A percentile compares a stretch with the other conserved stretches of the same genome.
phyloP scores from a whole-genome alignment of 441 rosid species.

The Caryocar brasiliense region DNA sequence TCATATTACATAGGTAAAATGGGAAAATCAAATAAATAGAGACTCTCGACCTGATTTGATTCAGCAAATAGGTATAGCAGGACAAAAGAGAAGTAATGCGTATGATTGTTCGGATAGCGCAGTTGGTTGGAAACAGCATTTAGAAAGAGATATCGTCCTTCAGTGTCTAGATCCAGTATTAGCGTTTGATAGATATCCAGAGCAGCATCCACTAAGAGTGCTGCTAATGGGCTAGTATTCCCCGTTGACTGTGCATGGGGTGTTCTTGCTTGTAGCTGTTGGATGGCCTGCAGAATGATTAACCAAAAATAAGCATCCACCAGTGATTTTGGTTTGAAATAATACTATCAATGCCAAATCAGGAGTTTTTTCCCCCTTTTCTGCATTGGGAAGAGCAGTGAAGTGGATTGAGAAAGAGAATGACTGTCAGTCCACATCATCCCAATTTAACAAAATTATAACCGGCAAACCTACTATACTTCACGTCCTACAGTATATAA shows the following conservation, averaged over 20 bases:
- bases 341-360: too few relatives aligned
- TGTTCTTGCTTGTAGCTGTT: conserved; percentile 65
- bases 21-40: background rate
- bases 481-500: too few relatives aligned
- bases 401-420: too few relatives aligned
- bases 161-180: conserved; percentile 63
- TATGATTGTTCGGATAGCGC: conserved; percentile 96
- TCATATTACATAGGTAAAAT: too few relatives aligned
- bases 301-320: background rate
- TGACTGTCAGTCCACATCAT: too few relatives aligned
- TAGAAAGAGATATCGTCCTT: conserved; percentile 88
- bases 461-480: too few relatives aligned
- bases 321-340: too few relatives aligned
- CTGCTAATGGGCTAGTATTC: conserved; percentile 34
- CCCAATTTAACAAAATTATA: too few relatives aligned
- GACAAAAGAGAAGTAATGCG: conserved; percentile 91
- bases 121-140: conserved; percentile 96
- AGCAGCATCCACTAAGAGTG: conserved; percentile 56
- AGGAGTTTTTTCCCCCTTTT: too few relatives aligned
- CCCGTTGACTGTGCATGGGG: conserved; percentile 58
- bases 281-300: conserved; percentile 46
- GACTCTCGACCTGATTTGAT: conserved; percentile 66
- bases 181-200: conserved; percentile 65
- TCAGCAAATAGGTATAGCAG: conserved; percentile 74
- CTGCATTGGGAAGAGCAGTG: too few relatives aligned